Evolutionary conservation across 2,329 filamentous ascomycete species (phyloP), one percentile per base, ranked within the genome.

Genomic region (Pseudopyricularia javanii): DNA sequence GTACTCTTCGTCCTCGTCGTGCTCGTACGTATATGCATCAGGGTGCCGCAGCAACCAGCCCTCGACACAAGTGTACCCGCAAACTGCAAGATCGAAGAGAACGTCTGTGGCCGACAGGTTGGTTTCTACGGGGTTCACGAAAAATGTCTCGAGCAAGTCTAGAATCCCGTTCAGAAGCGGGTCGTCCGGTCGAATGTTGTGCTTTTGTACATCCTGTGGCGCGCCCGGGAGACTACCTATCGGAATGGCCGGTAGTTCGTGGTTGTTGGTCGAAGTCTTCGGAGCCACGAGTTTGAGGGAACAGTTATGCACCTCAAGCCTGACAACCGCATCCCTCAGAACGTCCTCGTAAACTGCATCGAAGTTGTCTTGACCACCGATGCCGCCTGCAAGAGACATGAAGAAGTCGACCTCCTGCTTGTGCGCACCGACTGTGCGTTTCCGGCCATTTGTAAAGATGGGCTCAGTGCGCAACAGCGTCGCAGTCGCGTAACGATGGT

Each of bases 51-150:
- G 73, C 30, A 97, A 72, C 91, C 93, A 98, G n/a, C 87, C 86
- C 62, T 96, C 89, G 12, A 96, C 75, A 20, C 83, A 82, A 62
- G 95, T 85, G 57, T 88, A 86, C 6, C 89, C 86, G 60, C 93
- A 97, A 1, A 87, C 82, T 11, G 87, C 87, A 40, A 98, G 74
- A 58, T 88, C 86, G 28, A 94, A 79, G 45, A 97, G 74, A 1
- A 86, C 79, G 61, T 94, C 88, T 0, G 91, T 97, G 2, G 96
- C 74, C 0, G 86, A 86, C 3, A 98, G 71, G 59, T 98, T 98
- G 3, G 87, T 91, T 60, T 96, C 89, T 3, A 97, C 83, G 3
- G 89, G 85, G 60, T 98, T 98, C 5, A 88, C 78, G 60, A 96
- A 89, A 62, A 97, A 98, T 0, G 77, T 83, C 47, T 85, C 78